Evolutionary conservation across 805 yeast species (phyloP).

Genomic region (Saturnispora halmiae): DNA sequence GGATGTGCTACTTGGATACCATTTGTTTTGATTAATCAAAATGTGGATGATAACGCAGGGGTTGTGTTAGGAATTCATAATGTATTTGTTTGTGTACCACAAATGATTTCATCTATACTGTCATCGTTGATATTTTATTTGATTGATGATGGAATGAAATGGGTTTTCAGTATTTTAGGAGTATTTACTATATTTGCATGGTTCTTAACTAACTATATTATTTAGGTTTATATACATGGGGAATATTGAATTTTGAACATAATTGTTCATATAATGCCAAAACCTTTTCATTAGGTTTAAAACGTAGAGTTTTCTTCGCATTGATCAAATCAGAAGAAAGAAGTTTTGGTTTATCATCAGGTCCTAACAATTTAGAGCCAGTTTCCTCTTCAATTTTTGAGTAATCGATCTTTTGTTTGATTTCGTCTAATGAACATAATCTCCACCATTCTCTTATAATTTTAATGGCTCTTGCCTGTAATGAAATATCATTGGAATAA

Average conservation of each 20-base stretch:
- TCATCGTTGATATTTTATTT: slow-evolving; percentile 38
- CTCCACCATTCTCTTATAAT: slow-evolving; percentile 25
- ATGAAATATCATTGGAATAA: slow-evolving; percentile 20
- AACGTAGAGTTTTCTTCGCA: slow-evolving; percentile 16
- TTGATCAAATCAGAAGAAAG: slow-evolving; percentile 17
- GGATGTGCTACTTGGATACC: slow-evolving; percentile 63
- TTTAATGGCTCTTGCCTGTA: slow-evolving; percentile 21
- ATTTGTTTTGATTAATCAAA: slow-evolving; percentile 47
- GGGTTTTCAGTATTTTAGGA: slow-evolving; percentile 54
- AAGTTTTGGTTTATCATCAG: slow-evolving; percentile 2
- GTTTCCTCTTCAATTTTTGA: neutral
- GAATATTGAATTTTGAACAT: slow-evolving; percentile 15
- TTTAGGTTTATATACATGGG: slow-evolving; percentile 8
- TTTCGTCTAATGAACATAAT: slow-evolving; percentile 20
- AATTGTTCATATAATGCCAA: slow-evolving; percentile 16
- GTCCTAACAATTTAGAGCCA: slow-evolving; percentile 2
- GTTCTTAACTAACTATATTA: slow-evolving; percentile 11
- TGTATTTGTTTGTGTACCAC: slow-evolving; percentile 50
- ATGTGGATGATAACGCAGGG: slow-evolving; percentile 47
- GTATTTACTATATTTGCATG: slow-evolving; percentile 40
- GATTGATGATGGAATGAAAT: slow-evolving; percentile 39
- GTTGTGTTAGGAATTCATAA: slow-evolving; percentile 49
- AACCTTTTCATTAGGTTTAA: slow-evolving; percentile 19
- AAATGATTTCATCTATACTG: slow-evolving; percentile 41
- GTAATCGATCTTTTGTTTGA: slow-evolving; percentile 12